These are phyloP conservation scores for Ganoderma lingzhi DNA, from an alignment of 1,284 basidiomycete species.

Conservation along the genomic window DNA sequence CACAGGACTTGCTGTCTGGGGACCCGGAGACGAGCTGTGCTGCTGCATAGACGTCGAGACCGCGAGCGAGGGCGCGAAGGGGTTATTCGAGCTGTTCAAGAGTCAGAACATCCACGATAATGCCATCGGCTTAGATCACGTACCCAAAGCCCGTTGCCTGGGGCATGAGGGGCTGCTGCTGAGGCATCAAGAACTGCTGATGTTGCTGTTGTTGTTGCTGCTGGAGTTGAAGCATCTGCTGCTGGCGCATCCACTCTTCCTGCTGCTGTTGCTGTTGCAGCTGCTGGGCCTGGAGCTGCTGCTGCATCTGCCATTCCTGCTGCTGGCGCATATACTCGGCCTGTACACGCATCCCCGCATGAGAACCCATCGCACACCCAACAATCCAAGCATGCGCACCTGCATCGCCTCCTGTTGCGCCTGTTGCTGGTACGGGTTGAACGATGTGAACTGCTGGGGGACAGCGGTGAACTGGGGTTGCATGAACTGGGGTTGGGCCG, in stretches of 20 bases:
- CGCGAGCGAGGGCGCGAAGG: conserved; percentile 36
- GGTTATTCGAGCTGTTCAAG: conserved; percentile 76
- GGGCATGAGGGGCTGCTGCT: conserved; percentile 59
- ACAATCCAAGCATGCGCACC: conserved; percentile 39
- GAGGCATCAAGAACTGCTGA: conserved; percentile 45
- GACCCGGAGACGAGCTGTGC: conserved; percentile 29
- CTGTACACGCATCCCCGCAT: conserved; percentile 38
- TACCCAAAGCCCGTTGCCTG: conserved; percentile 81
- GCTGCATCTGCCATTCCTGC: conserved; percentile 68
- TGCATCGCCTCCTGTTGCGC: conserved; percentile 87
- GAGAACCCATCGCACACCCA: background rate
- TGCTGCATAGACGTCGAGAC: conserved; percentile 26
- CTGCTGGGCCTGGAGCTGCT: conserved; percentile 57
- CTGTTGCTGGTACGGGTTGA: conserved; percentile 97
- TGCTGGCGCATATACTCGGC: conserved; percentile 80
- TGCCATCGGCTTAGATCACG: conserved; percentile 27
- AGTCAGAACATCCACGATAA: conserved; percentile 7
- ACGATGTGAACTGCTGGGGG: conserved; percentile 82
- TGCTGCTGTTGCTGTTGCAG: conserved; percentile 69
- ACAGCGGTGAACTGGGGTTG: conserved; percentile 76
- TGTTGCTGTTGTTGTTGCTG: conserved; percentile 59
- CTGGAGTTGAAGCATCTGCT: conserved; percentile 64
- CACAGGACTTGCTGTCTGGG: conserved; percentile 37
- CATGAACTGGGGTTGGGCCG: conserved; percentile 47
- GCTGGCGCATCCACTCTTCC: conserved; percentile 72